Conservation (phyloP, 1,284 basidiomycete genomes). For the Hypsizygus ulmarius region DNA sequence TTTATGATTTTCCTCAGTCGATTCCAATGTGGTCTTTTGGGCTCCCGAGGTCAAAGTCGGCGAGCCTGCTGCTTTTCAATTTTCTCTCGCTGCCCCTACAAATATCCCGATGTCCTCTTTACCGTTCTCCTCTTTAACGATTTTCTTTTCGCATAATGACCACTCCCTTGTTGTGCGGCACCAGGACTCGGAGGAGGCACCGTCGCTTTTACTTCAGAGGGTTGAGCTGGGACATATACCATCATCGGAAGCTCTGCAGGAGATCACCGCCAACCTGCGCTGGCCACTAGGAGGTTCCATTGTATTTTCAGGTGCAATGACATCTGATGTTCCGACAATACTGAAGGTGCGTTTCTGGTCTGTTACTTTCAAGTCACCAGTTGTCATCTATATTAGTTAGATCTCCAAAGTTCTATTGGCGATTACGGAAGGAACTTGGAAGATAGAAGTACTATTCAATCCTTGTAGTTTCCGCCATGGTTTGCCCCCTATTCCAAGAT, state of each 20-base stretch:
- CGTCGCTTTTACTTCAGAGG: conserved; percentile 27
- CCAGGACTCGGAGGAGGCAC: conserved; percentile 17
- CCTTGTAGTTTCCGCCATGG: conserved; percentile 36
- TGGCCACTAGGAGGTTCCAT: conserved; percentile 55
- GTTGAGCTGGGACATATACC: conserved; percentile 44
- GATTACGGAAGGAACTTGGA: conserved; percentile 60
- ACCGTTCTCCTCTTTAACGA: conserved; percentile 55
- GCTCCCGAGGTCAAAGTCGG: conserved; percentile 55
- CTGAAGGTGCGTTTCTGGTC: conserved; percentile 43
- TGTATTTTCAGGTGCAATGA: conserved; percentile 56
- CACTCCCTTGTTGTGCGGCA: conserved; percentile 52
- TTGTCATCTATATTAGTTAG: conserved; percentile 30
- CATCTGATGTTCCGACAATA: conserved; percentile 43
- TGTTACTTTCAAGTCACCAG: conserved; percentile 1
- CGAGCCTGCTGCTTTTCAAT: conserved; percentile 69
- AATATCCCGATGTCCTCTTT: conserved; percentile 47
- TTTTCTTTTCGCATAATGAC: conserved; percentile 52
- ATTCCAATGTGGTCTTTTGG: conserved; percentile 71
- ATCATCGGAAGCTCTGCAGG: conserved; percentile 20
- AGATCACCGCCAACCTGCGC: conserved; percentile 42
- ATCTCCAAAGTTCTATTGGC: conserved; percentile 50
- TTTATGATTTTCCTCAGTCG: conserved; percentile 44
- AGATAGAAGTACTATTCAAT: conserved; percentile 56
- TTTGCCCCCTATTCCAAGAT: conserved; percentile 35
- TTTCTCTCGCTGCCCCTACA: conserved; percentile 53